Evolutionary conservation across 768 basidiomycete species (phyloP), one percentile per base, ranked within the genome.

Genomic region (Suillus hirtellus): DNA sequence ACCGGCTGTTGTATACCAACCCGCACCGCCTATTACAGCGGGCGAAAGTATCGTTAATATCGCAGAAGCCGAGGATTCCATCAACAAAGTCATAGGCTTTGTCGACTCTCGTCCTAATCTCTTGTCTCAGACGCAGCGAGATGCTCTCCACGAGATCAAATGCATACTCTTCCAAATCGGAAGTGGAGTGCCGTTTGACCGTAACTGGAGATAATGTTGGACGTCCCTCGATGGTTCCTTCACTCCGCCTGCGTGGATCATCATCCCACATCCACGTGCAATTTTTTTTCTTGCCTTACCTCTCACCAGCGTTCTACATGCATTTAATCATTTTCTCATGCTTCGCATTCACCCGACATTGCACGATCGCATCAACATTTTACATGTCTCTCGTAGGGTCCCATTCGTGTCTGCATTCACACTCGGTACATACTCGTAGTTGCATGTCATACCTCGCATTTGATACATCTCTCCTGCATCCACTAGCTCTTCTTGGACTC

Each of bases 61-160:
- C n/a, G 69, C 73, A 0, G 82, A 86, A 58, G 86, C 82, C 2
- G 83, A 88, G 58, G 79, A 80, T 11, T 82, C 85, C 31, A 72
- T 88, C 60, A 80, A 84, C 70, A 83, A 76, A 65, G 76, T 89
- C 62, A 78, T 88, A 65, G 50, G 74, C 14, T 89, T 81, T 64
- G 71, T 88, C 65, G 83, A 87, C 70, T 73, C 77, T 38, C 77
- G 76, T 55, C 71, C 71, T 10, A 52, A 68, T 24, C 65, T 78
- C 8, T 63, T 80, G 65, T 72, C 70, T 44, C 58, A 61, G 9
- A 73, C 69, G 59, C 82, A 82, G 67, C 80, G 79, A 52, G 72
- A 72, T 58, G 71, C 70, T 34, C 82, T 88, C 49, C 65, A 72
- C 21, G 76, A 79, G 54, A 77, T 88, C 68, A 86, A 86, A 72